These are phyloP conservation scores for Fragilariopsis cylindrus DNA, from an alignment of 108 stramenopile species.

Conservation along the genomic window DNA sequence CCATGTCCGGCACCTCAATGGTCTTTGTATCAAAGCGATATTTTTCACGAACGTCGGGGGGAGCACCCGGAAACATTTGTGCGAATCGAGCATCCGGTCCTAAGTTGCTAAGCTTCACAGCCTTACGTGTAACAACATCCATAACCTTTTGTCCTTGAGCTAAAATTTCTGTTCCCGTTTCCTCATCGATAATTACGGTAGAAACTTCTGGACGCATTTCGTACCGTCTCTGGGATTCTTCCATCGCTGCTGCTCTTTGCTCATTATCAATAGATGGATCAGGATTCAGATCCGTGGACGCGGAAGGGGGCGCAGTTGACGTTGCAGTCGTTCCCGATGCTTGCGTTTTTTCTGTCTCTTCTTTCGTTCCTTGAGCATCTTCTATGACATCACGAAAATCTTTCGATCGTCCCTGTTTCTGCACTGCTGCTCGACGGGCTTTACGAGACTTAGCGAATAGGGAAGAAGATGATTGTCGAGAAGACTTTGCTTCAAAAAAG, in stretches of 20 bases:
- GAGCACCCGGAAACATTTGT: slow-evolving; percentile 84
- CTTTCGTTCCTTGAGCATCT: slow-evolving; percentile 22
- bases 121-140: slow-evolving; percentile 84
- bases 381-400: slow-evolving; percentile 42
- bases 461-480: background rate
- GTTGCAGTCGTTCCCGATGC: background rate
- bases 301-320: slow-evolving; percentile 8
- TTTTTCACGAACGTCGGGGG: slow-evolving; percentile 60
- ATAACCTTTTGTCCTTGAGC: slow-evolving; percentile 78
- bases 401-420: slow-evolving; percentile 33
- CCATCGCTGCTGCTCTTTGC: slow-evolving; percentile 36
- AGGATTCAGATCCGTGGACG: background rate
- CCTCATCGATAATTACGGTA: slow-evolving; percentile 75
- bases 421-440: slow-evolving; percentile 17
- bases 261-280: slow-evolving; percentile 35
- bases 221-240: slow-evolving; percentile 44
- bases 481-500: background rate
- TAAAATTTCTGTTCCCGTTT: slow-evolving; percentile 77
- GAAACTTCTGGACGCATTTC: slow-evolving; percentile 67
- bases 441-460: slow-evolving; percentile 11
- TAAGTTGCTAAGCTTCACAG: slow-evolving; percentile 60
- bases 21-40: slow-evolving; percentile 67
- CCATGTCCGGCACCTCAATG: slow-evolving; percentile 68
- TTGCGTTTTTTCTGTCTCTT: background rate
- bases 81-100: slow-evolving; percentile 81